Base-by-base conservation (phyloP, 345 rosid genomes). In the Melaleuca quinquenervia region DNA sequence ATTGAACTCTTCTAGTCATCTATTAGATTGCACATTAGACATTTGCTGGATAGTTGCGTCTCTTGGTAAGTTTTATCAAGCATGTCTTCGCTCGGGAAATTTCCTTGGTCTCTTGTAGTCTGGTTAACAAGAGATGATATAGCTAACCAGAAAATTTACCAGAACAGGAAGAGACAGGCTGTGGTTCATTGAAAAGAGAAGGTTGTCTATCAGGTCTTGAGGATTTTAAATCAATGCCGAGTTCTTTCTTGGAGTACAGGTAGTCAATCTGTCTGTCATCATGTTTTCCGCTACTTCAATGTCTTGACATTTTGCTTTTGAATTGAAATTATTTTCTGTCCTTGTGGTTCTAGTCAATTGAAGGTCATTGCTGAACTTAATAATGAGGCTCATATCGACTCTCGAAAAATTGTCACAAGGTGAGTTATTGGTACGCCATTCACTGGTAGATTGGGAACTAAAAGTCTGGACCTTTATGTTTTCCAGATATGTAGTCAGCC, bases 381-480 rank as follows among this genome's bases (percentile, higher is more conserved):
- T 84, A 94, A 93, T 85, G 92, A 90, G 45, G 95, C 91, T 88
- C 87, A 89, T 78, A 89, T 92, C 84, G 92, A 93, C 85, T 87
- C 95, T 32, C 90, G 88, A 55, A 93, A 92, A 85, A 88, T 94
- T 86, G 91, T 91, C 83, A 88, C 95, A 12, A 94, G 96, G 95
- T 92, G 85, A 89, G 90, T 87, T 56, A 36, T 70, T 36, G 26
- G 48, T 70, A 18, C 6, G 80, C 80, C 48, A 5, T 18, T 70
- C 14, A 9, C 80, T 36, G 80, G 48, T 3, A 1, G 80, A 70
- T 70, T 1, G 48, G 13, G 80, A 70, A 20, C 80, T 70, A 21
- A n/a, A 58, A 58, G 3, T 36, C 78, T 70, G 78, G 78, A 70
- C 45, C 85, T 76, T 84, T 86, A 12, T 53, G 27, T 56, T 84